These are phyloP conservation scores for Neopestalotiopsis clavispora DNA, from an alignment of 2,329 filamentous ascomycete species.

Conservation along the genomic window DNA sequence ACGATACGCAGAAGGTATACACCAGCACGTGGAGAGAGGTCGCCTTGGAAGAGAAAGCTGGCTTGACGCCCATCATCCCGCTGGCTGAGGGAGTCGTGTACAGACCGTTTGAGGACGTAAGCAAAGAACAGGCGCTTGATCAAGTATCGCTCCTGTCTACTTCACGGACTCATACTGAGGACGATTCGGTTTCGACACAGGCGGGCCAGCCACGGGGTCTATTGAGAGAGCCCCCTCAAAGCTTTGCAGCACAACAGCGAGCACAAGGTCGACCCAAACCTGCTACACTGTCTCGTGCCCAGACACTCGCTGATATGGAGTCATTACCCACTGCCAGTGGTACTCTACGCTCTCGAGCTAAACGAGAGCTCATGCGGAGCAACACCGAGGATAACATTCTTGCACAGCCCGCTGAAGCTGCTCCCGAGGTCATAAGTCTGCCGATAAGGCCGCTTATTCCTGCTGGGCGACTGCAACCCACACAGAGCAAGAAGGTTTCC, in stretches of 20 bases:
- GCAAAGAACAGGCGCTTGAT: slow-evolving; percentile 55
- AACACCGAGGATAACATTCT: slow-evolving; percentile 30
- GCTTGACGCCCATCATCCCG: slow-evolving; percentile 67
- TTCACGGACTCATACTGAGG: slow-evolving; percentile 41
- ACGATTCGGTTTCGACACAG: slow-evolving; percentile 33
- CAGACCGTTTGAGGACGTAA: slow-evolving; percentile 65
- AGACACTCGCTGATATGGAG: slow-evolving; percentile 37
- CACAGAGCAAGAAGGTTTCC: slow-evolving; percentile 11
- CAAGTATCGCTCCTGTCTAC: slow-evolving; percentile 35
- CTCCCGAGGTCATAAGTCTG: slow-evolving; percentile 21
- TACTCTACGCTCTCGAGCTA: slow-evolving; percentile 34
- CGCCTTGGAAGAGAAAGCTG: slow-evolving; percentile 70
- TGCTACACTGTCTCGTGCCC: slow-evolving; percentile 32
- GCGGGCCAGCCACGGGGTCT: slow-evolving; percentile 45
- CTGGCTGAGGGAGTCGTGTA: slow-evolving; percentile 67
- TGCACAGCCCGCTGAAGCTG: slow-evolving; percentile 23
- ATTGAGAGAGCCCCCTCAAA: slow-evolving; percentile 62
- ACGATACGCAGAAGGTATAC: slow-evolving; percentile 49
- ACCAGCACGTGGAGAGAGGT: slow-evolving; percentile 69
- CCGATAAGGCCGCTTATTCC: slow-evolving; percentile 24
- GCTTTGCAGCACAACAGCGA: slow-evolving; percentile 70
- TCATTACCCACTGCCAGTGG: slow-evolving; percentile 32
- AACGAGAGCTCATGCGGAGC: slow-evolving; percentile 31
- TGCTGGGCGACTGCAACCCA: slow-evolving; percentile 12
- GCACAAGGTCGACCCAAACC: slow-evolving; percentile 55